Evolutionary conservation across 495 filamentous ascomycete genomes (phyloP).

Genomic region (Penicillium parvum): DNA sequence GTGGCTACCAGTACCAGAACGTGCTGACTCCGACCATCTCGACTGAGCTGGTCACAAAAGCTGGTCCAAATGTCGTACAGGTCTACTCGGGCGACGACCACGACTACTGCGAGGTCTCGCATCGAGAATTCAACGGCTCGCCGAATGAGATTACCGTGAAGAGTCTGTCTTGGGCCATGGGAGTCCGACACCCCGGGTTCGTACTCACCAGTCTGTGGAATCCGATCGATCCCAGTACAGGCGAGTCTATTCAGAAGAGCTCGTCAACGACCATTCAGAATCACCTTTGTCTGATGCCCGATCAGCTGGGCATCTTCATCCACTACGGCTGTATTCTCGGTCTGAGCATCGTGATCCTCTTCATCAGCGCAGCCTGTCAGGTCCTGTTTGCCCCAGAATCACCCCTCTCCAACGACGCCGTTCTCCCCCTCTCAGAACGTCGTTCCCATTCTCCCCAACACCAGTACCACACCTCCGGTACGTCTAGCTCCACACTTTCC

Average conservation of each 20-base stretch:
- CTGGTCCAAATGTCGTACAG: constrained; percentile 66
- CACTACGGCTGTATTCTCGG: constrained; percentile 62
- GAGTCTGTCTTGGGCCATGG: constrained; percentile 91
- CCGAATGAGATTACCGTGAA: constrained; percentile 93
- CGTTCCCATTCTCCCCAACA: constrained; percentile 16
- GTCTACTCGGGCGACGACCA: constrained; percentile 97
- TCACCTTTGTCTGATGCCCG: constrained; percentile 86
- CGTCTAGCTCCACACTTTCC: constrained; percentile 35
- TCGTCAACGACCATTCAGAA: constrained; percentile 64
- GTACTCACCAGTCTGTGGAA: constrained; percentile 88
- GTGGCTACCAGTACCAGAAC: constrained; percentile 96
- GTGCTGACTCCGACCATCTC: constrained; percentile 75
- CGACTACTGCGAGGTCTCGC: constrained; percentile 89
- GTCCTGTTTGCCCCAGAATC: constrained; percentile 17
- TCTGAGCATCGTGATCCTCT: constrained; percentile 55
- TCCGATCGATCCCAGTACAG: constrained; percentile 61
- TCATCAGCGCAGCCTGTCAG: constrained; percentile 56
- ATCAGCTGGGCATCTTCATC: constrained; percentile 78
- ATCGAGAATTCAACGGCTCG: constrained; percentile 60
- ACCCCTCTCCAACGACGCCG: constrained; percentile 12
- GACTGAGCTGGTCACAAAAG: constrained; percentile 60
- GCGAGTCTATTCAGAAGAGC: constrained; percentile 47
- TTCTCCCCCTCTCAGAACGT: constrained; percentile 38
- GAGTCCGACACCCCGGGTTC: constrained; percentile 86
- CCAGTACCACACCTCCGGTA: constrained; percentile 33